These are phyloP conservation scores for Trichoderma sp. DNA, from an alignment of 2,329 filamentous ascomycete species.

Conservation along the genomic window DNA sequence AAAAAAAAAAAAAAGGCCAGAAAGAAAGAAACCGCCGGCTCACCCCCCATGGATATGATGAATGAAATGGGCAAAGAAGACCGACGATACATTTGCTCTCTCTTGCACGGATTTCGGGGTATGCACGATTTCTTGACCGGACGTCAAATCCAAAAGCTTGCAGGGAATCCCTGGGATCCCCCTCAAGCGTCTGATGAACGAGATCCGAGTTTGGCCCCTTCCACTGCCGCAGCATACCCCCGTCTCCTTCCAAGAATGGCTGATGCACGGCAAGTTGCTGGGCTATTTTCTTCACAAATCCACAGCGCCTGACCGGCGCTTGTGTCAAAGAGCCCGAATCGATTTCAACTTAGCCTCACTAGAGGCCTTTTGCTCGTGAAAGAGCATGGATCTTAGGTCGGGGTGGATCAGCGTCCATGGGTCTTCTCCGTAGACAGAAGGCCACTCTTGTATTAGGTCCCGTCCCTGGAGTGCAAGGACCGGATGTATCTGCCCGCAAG, in stretches of 20 bases:
- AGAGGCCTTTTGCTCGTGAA: constrained; percentile 18
- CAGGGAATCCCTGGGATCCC: constrained; percentile 19
- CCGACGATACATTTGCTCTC: background rate
- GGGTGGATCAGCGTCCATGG: constrained; percentile 18
- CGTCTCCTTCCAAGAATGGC: constrained; percentile 48
- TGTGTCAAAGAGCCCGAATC: constrained; percentile 30
- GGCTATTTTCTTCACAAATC: constrained; percentile 22
- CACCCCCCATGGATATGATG: constrained; percentile 7
- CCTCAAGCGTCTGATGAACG: constrained; percentile 18
- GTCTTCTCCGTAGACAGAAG: constrained; percentile 17
- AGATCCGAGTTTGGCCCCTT: constrained; percentile 19
- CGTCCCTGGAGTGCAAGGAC: constrained; percentile 38
- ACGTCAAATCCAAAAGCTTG: constrained; percentile 12
- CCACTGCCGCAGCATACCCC: constrained; percentile 12
- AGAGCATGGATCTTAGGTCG: constrained; percentile 22
- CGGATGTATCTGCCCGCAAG: constrained; percentile 12
- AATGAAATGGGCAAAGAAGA: constrained; percentile 1
- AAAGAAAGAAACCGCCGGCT: background rate
- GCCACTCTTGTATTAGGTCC: constrained; percentile 29
- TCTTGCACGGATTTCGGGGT: constrained; percentile 1
- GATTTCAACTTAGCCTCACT: constrained; percentile 28
- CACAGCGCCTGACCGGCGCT: constrained; percentile 28
- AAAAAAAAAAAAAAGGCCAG: background rate
- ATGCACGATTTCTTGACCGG: constrained; percentile 8
- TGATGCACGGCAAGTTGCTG: constrained; percentile 36